Conservation (phyloP, 176 grass and related monocot genomes). For the Carex scoparia region DNA sequence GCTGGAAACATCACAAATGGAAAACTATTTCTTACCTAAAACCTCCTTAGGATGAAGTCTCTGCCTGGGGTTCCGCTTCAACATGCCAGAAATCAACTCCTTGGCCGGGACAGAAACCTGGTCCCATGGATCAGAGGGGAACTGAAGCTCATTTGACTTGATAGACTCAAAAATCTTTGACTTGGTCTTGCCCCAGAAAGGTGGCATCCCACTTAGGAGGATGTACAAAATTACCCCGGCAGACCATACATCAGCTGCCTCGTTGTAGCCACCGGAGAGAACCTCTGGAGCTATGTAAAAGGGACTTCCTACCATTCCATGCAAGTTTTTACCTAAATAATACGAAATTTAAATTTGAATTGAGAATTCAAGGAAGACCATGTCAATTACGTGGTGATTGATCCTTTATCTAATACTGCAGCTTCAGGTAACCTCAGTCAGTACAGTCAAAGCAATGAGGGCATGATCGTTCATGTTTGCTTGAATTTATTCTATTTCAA, state of each 20-base stretch:
- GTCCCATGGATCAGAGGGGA: conserved; percentile 80
- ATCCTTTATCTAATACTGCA: background rate
- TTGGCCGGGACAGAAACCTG: conserved; percentile 67
- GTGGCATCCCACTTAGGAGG: conserved; percentile 80
- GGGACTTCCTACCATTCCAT: conserved; percentile 84
- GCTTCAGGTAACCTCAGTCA: background rate
- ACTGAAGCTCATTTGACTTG: conserved; percentile 59
- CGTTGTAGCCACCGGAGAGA: conserved; percentile 75
- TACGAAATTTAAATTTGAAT: conserved; percentile 1
- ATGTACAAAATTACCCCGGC: conserved; percentile 92
- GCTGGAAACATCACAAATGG: background rate
- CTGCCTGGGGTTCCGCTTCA: conserved; percentile 51
- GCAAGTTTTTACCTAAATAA: conserved; percentile 68
- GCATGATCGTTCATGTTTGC: background rate
- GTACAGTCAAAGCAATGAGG: background rate
- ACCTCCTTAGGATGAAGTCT: conserved; percentile 63
- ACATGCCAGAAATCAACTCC: conserved; percentile 67
- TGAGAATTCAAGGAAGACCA: background rate
- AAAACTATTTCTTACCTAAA: conserved; percentile 48
- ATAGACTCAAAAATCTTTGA: conserved; percentile 90
- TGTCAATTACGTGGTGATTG: background rate
- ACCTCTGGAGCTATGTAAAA: conserved; percentile 98
- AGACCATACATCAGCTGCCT: conserved; percentile 89
- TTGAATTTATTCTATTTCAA: background rate
- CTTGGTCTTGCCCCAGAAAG: conserved; percentile 91